phyloP scores from a whole-genome alignment of 768 basidiomycete genomes.

The Lepiota venenata region DNA sequence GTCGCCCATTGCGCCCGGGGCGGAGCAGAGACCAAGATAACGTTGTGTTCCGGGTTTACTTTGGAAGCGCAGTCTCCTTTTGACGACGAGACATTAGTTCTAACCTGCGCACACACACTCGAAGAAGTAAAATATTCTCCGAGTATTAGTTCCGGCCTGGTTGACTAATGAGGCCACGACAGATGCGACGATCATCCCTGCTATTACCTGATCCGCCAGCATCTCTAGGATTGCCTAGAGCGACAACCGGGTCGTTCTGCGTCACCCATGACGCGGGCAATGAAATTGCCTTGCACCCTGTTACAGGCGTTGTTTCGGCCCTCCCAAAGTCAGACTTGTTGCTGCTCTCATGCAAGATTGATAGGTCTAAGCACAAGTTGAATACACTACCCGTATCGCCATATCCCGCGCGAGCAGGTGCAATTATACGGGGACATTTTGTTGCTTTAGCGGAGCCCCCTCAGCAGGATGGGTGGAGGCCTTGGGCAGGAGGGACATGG shows the following conservation, averaged over 20 bases:
- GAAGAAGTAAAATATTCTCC: too few relatives aligned
- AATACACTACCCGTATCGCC: constrained; percentile 57
- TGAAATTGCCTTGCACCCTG: constrained; percentile 26
- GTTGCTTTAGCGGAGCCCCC: constrained; percentile 39
- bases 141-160: not conserved
- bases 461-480: constrained; percentile 37
- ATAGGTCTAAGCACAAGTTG: constrained; percentile 20
- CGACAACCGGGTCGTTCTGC: constrained; percentile 31
- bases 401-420: constrained; percentile 49
- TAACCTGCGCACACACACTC: constrained; percentile 63
- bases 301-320: constrained; percentile 47
- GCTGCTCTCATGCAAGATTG: constrained; percentile 32
- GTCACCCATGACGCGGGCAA: constrained; percentile 21
- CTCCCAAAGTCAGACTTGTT: constrained; percentile 57
- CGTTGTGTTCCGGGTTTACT: constrained; percentile 56
- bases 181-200: constrained; percentile 28
- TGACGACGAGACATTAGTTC: constrained; percentile 30
- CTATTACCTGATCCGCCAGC: constrained; percentile 15
- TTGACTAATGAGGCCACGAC: not conserved
- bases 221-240: constrained; percentile 2
- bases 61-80: constrained; percentile 29
- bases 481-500: constrained; percentile 53
- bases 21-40: constrained; percentile 37
- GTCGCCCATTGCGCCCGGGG: constrained; percentile 49
- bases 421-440: constrained; percentile 50